Evolutionary conservation across 2,329 filamentous ascomycete genomes (phyloP).

Genomic region (Dichotomopilus funicola): DNA sequence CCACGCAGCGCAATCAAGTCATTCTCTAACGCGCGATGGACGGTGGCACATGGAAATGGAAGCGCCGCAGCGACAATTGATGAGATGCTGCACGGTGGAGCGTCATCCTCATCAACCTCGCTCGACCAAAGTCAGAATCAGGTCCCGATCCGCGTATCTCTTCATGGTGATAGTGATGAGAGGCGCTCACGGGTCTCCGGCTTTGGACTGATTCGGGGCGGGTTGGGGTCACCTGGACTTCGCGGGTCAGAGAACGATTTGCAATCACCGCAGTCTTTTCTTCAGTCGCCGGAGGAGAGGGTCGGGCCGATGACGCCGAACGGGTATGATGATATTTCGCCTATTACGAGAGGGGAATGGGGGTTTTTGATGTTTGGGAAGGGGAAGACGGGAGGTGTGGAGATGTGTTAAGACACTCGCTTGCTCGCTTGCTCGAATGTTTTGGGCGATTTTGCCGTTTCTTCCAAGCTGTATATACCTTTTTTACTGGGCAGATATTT

Average conservation of each 20-base stretch:
- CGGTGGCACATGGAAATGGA: not conserved
- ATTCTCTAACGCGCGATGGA: slow-evolving; percentile 6
- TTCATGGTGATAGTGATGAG: not conserved
- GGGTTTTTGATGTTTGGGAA: slow-evolving; percentile 50
- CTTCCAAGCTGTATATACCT: slow-evolving; percentile 1
- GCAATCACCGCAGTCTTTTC: not conserved
- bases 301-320: slow-evolving; percentile 51
- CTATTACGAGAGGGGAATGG: slow-evolving; percentile 57
- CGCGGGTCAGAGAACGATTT: not conserved
- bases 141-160: slow-evolving; percentile 1
- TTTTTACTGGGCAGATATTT: not conserved
- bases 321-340: slow-evolving; percentile 55
- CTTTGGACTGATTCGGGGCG: too few relatives aligned
- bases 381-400: slow-evolving; percentile 43
- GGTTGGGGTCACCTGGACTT: not conserved
- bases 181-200: too few relatives aligned
- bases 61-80: slow-evolving; percentile 12
- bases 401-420: slow-evolving; percentile 38
- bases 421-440: not conserved
- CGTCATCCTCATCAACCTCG: not conserved
- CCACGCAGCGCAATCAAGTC: slow-evolving; percentile 19
- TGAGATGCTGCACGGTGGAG: slow-evolving; percentile 15
- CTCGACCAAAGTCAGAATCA: not conserved
- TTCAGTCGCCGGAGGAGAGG: slow-evolving; percentile 17
- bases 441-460: not conserved